A percentile compares a stretch with the other conserved stretches of the same genome.
These are phyloP conservation scores for Hirsutella rhossiliensis DNA, from an alignment of 2,329 filamentous ascomycete species.

Conservation along the genomic window DNA sequence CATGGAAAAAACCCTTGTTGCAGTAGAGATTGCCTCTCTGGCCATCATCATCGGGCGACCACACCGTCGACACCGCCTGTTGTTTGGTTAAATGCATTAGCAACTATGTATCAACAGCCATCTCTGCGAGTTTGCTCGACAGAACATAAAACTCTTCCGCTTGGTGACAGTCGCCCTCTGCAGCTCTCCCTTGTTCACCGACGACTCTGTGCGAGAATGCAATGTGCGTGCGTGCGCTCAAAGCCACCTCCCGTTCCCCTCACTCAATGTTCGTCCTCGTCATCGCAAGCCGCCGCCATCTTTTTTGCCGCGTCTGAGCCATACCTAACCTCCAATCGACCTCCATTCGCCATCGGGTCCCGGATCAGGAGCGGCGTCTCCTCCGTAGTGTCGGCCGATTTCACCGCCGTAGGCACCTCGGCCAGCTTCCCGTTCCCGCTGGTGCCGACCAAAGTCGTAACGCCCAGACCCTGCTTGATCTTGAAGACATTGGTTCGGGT, in stretches of 20 bases:
- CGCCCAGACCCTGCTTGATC: conserved; percentile 39
- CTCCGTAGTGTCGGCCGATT: conserved; percentile 3
- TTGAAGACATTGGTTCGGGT: conserved; percentile 53
- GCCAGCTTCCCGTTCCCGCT: conserved; percentile 2
- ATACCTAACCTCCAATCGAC: conserved; percentile 4
- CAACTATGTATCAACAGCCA: too few species aligned
- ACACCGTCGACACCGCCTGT: too few species aligned
- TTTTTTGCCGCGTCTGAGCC: conserved; percentile 5
- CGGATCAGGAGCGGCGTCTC: conserved; percentile 6
- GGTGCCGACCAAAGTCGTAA: conserved; percentile 6
- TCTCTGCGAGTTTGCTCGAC: too few species aligned
- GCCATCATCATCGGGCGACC: too few species aligned
- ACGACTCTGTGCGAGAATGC: too few species aligned
- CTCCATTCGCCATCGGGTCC: conserved; percentile 1
- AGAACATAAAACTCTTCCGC: too few species aligned
- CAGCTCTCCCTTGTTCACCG: too few species aligned
- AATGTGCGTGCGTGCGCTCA: too few species aligned
- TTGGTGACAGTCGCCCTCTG: too few species aligned
- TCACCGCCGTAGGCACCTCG: conserved; percentile 1
- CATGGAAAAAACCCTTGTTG: not conserved
- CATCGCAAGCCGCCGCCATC: not conserved
- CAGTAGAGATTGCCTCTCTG: not conserved
- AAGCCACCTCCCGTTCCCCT: not conserved
- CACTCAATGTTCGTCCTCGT: not conserved
- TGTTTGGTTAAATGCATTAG: too few species aligned